Percentiles rank a stretch among this genome's conserved stretches.
Conservation (phyloP, 257 asterid species). For the Capsicum chinense region DNA sequence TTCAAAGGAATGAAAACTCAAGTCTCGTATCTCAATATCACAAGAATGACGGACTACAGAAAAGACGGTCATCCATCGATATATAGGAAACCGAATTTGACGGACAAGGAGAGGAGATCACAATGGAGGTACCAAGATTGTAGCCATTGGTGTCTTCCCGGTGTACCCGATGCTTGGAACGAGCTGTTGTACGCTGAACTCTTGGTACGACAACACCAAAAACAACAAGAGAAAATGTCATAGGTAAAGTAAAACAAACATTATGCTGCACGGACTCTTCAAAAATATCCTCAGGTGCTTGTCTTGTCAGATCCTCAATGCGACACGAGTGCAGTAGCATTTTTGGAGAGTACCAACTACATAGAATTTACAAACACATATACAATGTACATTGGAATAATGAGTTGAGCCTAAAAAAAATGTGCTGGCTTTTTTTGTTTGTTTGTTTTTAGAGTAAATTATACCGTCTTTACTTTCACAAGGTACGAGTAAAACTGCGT, state of each 20-base stretch:
- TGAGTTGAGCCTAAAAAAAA: not conserved
- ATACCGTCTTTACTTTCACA: not conserved
- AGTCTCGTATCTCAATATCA: slow-evolving; percentile 61
- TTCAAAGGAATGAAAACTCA: slow-evolving; percentile 60
- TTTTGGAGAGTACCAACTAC: not conserved
- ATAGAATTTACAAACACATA: not conserved
- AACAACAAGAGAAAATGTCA: slow-evolving; percentile 27
- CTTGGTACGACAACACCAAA: slow-evolving; percentile 44
- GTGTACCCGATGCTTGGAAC: slow-evolving; percentile 80
- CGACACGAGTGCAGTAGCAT: not conserved
- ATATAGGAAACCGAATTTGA: slow-evolving; percentile 46
- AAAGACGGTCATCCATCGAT: slow-evolving; percentile 81
- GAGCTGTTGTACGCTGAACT: slow-evolving; percentile 66
- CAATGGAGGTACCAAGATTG: slow-evolving; percentile 63
- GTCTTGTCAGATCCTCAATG: not conserved
- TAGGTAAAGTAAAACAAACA: slow-evolving; percentile 10
- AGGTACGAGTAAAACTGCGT: not conserved
- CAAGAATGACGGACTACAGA: slow-evolving; percentile 65
- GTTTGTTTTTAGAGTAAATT: not conserved
- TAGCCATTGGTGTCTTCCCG: slow-evolving; percentile 88
- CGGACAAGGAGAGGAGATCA: slow-evolving; percentile 45
- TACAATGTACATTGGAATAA: slow-evolving; percentile 9
- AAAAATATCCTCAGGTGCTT: not conserved
- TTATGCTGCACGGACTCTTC: not conserved
- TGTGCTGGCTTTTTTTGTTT: not conserved